phyloP scores from a whole-genome alignment of 805 yeast genomes.

The Wickerhamiella sorbophila region DNA sequence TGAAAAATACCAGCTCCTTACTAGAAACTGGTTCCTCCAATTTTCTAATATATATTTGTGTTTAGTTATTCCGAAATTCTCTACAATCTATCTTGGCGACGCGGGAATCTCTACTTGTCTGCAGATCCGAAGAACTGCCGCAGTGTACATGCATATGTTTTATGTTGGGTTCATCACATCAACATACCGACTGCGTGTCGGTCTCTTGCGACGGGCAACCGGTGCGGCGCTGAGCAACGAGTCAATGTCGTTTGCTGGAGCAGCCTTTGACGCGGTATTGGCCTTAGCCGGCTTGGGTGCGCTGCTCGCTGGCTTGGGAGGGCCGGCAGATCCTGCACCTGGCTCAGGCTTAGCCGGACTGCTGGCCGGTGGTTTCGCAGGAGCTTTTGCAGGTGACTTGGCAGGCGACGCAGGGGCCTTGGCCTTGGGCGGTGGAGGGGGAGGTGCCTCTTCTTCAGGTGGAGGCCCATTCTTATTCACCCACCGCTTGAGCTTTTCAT shows the following conservation, averaged over 20 bases:
- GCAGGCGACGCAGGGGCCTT: slow-evolving; percentile 20
- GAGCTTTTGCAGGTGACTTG: slow-evolving; percentile 18
- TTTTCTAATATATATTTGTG: too few relatives aligned
- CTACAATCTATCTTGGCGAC: too few relatives aligned
- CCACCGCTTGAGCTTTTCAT: slow-evolving; percentile 79
- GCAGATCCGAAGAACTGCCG: too few relatives aligned
- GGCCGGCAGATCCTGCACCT: background rate
- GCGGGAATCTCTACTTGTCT: too few relatives aligned
- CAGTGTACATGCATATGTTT: too few relatives aligned
- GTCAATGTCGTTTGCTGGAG: slow-evolving; percentile 30
- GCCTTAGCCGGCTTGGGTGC: slow-evolving; percentile 7
- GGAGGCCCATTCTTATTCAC: slow-evolving; percentile 48
- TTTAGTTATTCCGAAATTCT: too few relatives aligned
- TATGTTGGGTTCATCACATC: slow-evolving; percentile 42
- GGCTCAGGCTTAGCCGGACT: background rate
- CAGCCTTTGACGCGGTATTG: slow-evolving; percentile 4
- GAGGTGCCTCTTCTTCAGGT: slow-evolving; percentile 31
- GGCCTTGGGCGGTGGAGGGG: slow-evolving; percentile 57
- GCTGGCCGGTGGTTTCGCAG: slow-evolving; percentile 23
- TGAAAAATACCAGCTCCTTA: too few relatives aligned
- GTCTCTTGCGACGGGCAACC: slow-evolving; percentile 33
- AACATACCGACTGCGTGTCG: slow-evolving; percentile 45
- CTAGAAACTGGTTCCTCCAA: too few relatives aligned
- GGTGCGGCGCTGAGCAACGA: slow-evolving; percentile 28
- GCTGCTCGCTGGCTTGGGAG: background rate